A percentile compares a stretch with the other conserved stretches of the same genome.
Evolutionary conservation across 192 early-diverging fungal species (phyloP).

Genomic region (Pilobolus umbonatus): DNA sequence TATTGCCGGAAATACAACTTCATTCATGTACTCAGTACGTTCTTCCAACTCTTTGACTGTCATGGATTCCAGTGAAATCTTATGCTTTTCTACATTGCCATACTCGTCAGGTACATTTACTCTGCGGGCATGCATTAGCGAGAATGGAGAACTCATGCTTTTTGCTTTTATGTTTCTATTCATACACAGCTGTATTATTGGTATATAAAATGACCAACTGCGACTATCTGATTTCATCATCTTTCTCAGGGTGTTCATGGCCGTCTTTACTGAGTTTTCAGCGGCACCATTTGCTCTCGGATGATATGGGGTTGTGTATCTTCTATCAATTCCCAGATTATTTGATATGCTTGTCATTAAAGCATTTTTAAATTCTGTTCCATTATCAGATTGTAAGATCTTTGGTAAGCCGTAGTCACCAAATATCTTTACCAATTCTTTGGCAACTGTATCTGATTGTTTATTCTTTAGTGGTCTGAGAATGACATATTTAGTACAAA

Average conservation of each 20-base stretch:
- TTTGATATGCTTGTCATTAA: constrained; percentile 16
- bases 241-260: constrained; percentile 28
- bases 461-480: constrained; percentile 11
- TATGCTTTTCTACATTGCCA: too few species aligned
- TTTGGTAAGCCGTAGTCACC: constrained; percentile 31
- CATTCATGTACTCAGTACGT: background rate
- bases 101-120: constrained; percentile 28
- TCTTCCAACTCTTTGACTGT: background rate
- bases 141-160: constrained; percentile 34
- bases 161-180: constrained; percentile 25
- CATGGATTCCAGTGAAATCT: too few species aligned
- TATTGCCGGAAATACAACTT: background rate
- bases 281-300: constrained; percentile 41
- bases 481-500: constrained; percentile 34
- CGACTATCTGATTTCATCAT: constrained; percentile 4
- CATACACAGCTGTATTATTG: constrained; percentile 32
- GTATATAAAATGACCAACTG: constrained; percentile 34
- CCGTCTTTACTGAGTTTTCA: constrained; percentile 31
- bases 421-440: constrained; percentile 15
- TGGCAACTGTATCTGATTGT: background rate
- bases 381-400: constrained; percentile 37
- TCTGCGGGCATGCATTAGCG: constrained; percentile 35
- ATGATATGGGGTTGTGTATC: constrained; percentile 37
- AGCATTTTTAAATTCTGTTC: constrained; percentile 38
- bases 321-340: constrained; percentile 22